Evolutionary conservation across 257 asterid genomes (phyloP), one percentile per base, ranked within the genome.

Genomic region (Solanum etuberosum): DNA sequence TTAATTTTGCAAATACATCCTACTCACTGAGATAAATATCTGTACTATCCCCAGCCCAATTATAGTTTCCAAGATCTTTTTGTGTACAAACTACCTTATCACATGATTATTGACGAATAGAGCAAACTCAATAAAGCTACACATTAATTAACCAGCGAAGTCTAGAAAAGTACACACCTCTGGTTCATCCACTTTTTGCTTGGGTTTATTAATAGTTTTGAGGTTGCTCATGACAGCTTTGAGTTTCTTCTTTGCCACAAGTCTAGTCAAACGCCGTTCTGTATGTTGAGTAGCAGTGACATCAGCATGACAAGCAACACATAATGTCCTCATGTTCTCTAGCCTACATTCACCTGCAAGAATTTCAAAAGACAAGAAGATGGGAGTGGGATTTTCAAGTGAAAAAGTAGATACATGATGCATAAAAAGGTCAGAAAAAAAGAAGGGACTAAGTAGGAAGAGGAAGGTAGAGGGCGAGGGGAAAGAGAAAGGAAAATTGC

Each of bases 301-400:
- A 87, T 92, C 96, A 82, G 96, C 95, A 90, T 97, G 99, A 92
- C 99, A 97, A 86, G 97, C 96, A 76, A 97, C 93, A 84, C 99
- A 97, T 89, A 97, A 98, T 86, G 99, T 97, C 93, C 99, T 94
- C 97, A 97, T 91, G 91, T 97, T 97, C 91, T 97, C 98, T 70
- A 97, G 92, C 91, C 90, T 94, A 93, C 99, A 97, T 90, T 97
- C 99, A 86, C 99, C 99, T 97, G 95, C 76, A 90, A 23, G 89
- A 21, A 88, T 86, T 86, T 78, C 87, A 21, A 71, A 73, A 74
- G 48, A 68, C 68, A 27, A 61, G 73, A 70, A 46, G 16, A 37
- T 3, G 48, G 83, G 42, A 23, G 63, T 42, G 15, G 61, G 8
- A 25, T 77, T 77, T 77, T 38, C 31, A 48, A 46, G 80, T 25